Evolutionary conservation across 2,329 filamentous ascomycete genomes (phyloP).

Genomic region (Talaromyces sp.): DNA sequence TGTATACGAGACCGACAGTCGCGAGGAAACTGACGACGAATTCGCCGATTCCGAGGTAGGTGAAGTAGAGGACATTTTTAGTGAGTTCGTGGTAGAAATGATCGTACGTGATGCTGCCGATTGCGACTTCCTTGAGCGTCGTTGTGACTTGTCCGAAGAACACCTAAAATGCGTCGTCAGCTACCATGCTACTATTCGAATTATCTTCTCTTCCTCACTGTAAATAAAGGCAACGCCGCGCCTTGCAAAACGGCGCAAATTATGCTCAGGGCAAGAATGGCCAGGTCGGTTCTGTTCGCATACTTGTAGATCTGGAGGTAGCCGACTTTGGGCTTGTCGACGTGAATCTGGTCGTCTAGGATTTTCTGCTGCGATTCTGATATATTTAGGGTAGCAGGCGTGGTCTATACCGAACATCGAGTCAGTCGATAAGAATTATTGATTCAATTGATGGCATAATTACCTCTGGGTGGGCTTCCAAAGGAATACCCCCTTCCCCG

Average conservation of each 20-base stretch:
- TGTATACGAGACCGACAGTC: slow-evolving; percentile 89
- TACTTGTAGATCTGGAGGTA: slow-evolving; percentile 64
- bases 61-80: slow-evolving; percentile 69
- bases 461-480: neutral
- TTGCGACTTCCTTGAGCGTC: slow-evolving; percentile 62
- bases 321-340: slow-evolving; percentile 58
- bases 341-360: slow-evolving; percentile 53
- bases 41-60: slow-evolving; percentile 76
- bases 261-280: slow-evolving; percentile 57
- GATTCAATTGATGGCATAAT: neutral
- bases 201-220: slow-evolving; percentile 41
- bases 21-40: slow-evolving; percentile 72
- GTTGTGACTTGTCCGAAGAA: slow-evolving; percentile 72
- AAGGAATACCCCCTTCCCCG: neutral
- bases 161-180: slow-evolving; percentile 28
- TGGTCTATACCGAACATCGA: neutral
- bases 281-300: slow-evolving; percentile 58
- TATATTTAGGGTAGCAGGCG: neutral
- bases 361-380: neutral
- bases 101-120: slow-evolving; percentile 41
- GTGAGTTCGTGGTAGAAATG: slow-evolving; percentile 58
- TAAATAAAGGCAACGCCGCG: slow-evolving; percentile 73
- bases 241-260: slow-evolving; percentile 66
- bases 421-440: neutral
- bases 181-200: neutral